phyloP scores from a whole-genome alignment of 176 grass and related monocot species.

The Oryza brachyantha region DNA sequence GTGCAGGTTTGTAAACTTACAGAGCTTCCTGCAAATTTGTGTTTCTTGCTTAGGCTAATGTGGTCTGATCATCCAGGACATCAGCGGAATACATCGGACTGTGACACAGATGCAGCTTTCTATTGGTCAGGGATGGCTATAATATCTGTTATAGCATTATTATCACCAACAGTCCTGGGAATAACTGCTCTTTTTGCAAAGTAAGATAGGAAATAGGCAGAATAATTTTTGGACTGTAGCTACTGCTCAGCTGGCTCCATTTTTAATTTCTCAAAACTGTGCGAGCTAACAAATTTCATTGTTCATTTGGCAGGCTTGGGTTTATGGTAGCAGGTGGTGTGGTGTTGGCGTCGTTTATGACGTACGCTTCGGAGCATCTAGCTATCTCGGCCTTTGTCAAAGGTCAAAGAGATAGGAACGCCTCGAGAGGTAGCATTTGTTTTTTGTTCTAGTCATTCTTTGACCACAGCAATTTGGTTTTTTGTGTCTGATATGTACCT shows the following conservation, averaged over 20 bases:
- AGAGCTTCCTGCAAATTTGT: constrained; percentile 1
- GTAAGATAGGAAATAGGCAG: constrained; percentile 33
- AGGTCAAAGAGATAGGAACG: constrained; percentile 48
- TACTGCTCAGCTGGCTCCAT: not conserved
- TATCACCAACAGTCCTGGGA: constrained; percentile 59
- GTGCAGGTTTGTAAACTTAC: constrained; percentile 57
- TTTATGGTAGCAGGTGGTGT: constrained; percentile 65
- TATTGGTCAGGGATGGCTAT: constrained; percentile 75
- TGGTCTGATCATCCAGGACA: constrained; percentile 43
- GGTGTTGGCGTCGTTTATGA: constrained; percentile 66
- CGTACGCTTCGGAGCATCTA: constrained; percentile 67
- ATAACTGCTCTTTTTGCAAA: constrained; percentile 87
- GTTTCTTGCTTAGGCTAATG: constrained; percentile 9
- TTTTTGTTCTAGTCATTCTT: constrained; percentile 18
- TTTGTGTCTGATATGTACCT: constrained; percentile 14
- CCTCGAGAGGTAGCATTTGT: constrained; percentile 41
- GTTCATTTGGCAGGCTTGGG: constrained; percentile 57
- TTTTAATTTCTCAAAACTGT: not conserved
- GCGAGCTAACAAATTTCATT: not conserved
- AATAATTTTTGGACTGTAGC: not conserved
- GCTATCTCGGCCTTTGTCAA: constrained; percentile 70
- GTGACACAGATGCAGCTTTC: constrained; percentile 46
- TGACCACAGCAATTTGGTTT: not conserved
- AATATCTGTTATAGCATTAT: constrained; percentile 42
- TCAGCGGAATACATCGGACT: constrained; percentile 58